Conservation (phyloP, 768 basidiomycete genomes). For the Leucocoprinus birnbaumii region DNA sequence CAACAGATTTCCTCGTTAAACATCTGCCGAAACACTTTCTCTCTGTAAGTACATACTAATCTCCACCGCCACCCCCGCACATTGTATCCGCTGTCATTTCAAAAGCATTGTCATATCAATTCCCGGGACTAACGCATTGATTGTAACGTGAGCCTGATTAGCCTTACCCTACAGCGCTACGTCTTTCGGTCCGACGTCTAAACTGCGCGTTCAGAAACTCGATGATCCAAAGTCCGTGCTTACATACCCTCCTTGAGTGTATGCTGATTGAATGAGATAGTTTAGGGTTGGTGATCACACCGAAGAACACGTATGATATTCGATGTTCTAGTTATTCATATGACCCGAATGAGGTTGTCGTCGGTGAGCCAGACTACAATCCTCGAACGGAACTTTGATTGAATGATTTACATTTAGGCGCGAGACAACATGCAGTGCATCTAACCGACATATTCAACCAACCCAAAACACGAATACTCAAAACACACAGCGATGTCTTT, state of each 20-base stretch:
- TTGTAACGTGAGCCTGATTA: too few relatives aligned
- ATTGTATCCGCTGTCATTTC: background rate
- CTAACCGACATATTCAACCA: slow-evolving; percentile 46
- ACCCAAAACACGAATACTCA: slow-evolving; percentile 33
- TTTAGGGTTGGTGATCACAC: background rate
- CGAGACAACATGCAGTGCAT: slow-evolving; percentile 47
- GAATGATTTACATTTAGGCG: slow-evolving; percentile 35
- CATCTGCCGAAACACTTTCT: background rate
- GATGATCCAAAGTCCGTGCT: background rate
- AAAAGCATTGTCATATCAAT: slow-evolving; percentile 7
- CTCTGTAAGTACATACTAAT: slow-evolving; percentile 1
- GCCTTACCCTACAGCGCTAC: slow-evolving; percentile 10
- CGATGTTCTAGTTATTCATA: slow-evolving; percentile 1
- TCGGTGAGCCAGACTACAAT: background rate
- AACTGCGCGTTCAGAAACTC: slow-evolving; percentile 6
- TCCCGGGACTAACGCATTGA: too few relatives aligned
- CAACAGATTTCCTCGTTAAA: slow-evolving; percentile 7
- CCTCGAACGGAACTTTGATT: slow-evolving; percentile 7
- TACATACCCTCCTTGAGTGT: background rate
- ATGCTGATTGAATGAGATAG: background rate
- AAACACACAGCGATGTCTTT: slow-evolving; percentile 64
- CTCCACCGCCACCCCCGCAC: background rate
- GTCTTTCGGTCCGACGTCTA: slow-evolving; percentile 7
- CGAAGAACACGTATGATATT: background rate
- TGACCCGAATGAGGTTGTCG: background rate